These are phyloP conservation scores for Carallia pectinifolia DNA, from an alignment of 345 rosid genomes.

Conservation along the genomic window DNA sequence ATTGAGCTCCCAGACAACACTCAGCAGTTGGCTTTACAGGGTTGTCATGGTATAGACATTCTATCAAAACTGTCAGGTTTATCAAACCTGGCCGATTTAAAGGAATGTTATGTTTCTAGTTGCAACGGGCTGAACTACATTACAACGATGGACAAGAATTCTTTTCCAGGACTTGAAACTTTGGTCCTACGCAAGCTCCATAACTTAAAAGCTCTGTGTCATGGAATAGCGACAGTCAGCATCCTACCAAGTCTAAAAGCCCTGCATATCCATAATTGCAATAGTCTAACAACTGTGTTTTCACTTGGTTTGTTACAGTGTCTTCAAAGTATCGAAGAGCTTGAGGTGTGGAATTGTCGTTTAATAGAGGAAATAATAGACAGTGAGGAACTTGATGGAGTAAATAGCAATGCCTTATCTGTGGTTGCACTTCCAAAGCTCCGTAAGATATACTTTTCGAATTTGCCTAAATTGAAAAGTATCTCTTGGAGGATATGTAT, in stretches of 20 bases:
- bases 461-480: constrained; percentile 11
- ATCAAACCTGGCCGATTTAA: constrained; percentile 1
- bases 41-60: constrained; percentile 18
- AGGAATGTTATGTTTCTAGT: constrained; percentile 14
- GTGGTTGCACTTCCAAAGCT: not conserved
- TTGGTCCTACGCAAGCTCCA: not conserved
- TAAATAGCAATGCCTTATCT: not conserved
- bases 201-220: not conserved
- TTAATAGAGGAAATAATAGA: constrained; percentile 7
- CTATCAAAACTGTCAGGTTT: constrained; percentile 7
- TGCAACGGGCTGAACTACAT: not conserved
- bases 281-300: not conserved
- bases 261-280: constrained; percentile 7
- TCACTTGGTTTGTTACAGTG: not conserved
- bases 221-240: not conserved
- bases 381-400: constrained; percentile 1
- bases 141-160: not conserved
- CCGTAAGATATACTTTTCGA: not conserved
- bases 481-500: not conserved
- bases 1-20: constrained; percentile 12
- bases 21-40: constrained; percentile 16
- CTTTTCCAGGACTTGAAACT: constrained; percentile 1
- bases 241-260: constrained; percentile 1
- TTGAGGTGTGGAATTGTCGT: constrained; percentile 6
- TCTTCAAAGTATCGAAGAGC: constrained; percentile 14